phyloP scores from a whole-genome alignment of 257 asterid species.

The Cinchona pubescens region DNA sequence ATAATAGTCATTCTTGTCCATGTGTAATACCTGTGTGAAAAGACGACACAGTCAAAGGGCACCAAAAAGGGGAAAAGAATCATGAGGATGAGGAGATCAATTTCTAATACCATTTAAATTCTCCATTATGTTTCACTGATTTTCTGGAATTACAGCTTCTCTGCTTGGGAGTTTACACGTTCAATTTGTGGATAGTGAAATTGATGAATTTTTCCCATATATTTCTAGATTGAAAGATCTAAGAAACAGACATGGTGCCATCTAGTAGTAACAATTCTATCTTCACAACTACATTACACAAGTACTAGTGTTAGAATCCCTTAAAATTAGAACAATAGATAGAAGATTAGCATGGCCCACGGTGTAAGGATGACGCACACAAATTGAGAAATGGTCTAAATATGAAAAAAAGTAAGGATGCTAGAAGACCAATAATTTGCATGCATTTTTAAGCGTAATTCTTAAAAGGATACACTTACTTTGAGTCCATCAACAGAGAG shows the following conservation, averaged over 20 bases:
- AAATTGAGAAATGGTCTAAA: no score
- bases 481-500: conserved; percentile 89
- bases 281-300: neutral
- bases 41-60: neutral
- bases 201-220: no score
- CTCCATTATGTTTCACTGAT: neutral
- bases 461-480: conserved; percentile 24
- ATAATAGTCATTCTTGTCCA: conserved; percentile 94
- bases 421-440: neutral
- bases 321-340: no score
- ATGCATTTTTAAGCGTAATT: neutral
- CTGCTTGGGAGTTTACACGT: neutral
- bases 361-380: no score
- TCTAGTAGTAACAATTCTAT: neutral
- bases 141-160: neutral
- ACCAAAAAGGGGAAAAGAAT: neutral
- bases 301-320: neutral
- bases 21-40: conserved; percentile 70
- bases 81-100: neutral
- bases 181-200: no score
- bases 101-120: no score
- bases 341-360: no score
- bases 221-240: no score
- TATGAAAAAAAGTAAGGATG: no score
- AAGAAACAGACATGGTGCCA: neutral